Evolutionary conservation across 169 alveolate genomes (phyloP), one percentile per base, ranked within the genome.

Genomic region (Besnoitia besnoiti): DNA sequence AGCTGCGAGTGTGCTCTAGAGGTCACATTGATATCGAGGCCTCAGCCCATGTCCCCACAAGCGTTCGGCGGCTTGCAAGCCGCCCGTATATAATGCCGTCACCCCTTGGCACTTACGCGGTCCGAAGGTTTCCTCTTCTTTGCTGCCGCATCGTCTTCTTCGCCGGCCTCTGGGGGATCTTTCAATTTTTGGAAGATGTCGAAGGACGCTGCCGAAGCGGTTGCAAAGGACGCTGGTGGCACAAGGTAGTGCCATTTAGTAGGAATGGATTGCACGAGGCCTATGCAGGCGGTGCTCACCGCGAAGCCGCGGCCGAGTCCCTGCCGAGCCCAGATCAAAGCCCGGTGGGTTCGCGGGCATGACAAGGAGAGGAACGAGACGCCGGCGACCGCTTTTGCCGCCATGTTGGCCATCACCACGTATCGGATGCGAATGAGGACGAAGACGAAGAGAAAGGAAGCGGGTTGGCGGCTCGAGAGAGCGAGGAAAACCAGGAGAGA

Each of bases 111-210:
- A 33, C 79, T 39, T n/a, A 92, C 94, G 77, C 87, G 73, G 50
- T 85, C 91, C 27, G 95, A 88, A 37, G 95, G 94, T 61, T 77
- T 79, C 46, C 91, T 84, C 42, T 55, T 91, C 88, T 80, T 93
- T 8, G 46, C 90, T 7, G 80, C 14, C 19, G 87, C 88, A 8
- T 37, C 67, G 4, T 61, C 85, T 35, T 62, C 30, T 51, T 62
- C 85, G n/a, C 40, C 62, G 16, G 67, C 75, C 14, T 76, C 88
- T n/a, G 92, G 89, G 24, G 91, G 85, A 35, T 93, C 95, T 47
- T 90, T 76, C 46, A 93, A 49, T 33, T 89, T 89, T 49, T 89
- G 91, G 85, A 93, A 93, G 33, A 93, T 82, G 37, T 93, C 95
- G 77, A 89, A 93, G 2, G 90, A 50, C 5, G 95, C 80, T 1